A percentile compares a stretch with the other conserved stretches of the same genome.
phyloP scores from a whole-genome alignment of 2,329 filamentous ascomycete genomes.

The Cryphonectria parasitica region DNA sequence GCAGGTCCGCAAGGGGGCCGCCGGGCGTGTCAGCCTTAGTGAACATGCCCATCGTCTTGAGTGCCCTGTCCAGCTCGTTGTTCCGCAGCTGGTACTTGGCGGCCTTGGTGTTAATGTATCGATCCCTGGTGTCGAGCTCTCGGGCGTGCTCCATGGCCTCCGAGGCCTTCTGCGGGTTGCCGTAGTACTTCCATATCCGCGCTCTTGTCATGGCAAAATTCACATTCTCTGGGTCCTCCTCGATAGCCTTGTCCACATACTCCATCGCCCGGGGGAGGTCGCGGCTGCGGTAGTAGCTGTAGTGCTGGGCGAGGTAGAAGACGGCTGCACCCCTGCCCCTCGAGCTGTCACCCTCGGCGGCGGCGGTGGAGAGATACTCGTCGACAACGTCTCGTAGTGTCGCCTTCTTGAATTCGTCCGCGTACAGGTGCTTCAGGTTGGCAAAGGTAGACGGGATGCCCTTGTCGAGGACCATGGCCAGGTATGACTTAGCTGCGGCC shows the following conservation, averaged over 20 bases:
- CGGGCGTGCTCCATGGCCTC: constrained; percentile 88
- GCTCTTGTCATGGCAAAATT: constrained; percentile 97
- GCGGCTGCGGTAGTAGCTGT: constrained; percentile 88
- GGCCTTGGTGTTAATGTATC: constrained; percentile 98
- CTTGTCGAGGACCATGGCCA: constrained; percentile 84
- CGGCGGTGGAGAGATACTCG: constrained; percentile 68
- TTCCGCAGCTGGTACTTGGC: constrained; percentile 96
- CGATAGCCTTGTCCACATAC: constrained; percentile 82
- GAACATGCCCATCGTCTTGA: constrained; percentile 91
- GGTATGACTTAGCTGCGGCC: constrained; percentile 75
- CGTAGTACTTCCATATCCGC: constrained; percentile 89
- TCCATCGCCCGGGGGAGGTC: constrained; percentile 80
- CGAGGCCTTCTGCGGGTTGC: constrained; percentile 77
- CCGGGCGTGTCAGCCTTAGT: constrained; percentile 88
- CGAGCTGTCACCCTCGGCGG: constrained; percentile 47
- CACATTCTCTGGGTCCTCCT: constrained; percentile 77
- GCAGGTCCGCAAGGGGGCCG: constrained; percentile 84
- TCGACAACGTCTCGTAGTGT: constrained; percentile 76
- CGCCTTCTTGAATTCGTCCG: constrained; percentile 76
- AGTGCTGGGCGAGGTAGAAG: constrained; percentile 96
- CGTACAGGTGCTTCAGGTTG: constrained; percentile 93
- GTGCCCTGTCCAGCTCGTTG: constrained; percentile 82
- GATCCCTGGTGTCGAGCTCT: constrained; percentile 82
- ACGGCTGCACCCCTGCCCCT: constrained; percentile 78
- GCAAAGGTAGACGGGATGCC: constrained; percentile 96